Evolutionary conservation across 495 filamentous ascomycete genomes (phyloP), one percentile per base, ranked within the genome.

Genomic region (Tuber melanosporum): DNA sequence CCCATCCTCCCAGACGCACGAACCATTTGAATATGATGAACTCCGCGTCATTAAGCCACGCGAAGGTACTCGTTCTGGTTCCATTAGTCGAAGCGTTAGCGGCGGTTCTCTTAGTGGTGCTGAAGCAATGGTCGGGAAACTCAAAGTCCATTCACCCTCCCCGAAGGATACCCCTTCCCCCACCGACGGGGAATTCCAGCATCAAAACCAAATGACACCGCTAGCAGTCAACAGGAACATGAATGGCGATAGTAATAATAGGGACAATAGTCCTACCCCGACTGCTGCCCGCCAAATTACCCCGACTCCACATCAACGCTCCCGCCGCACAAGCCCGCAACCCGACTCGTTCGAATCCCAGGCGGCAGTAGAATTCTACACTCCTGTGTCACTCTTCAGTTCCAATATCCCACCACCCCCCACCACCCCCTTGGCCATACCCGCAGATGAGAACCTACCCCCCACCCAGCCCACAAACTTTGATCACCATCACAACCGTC

Each of bases 91-190:
- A 17, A 79, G 45, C 5, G 39, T 74, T 5, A 76, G 78, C 62
- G 73, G 71, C 7, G 77, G 74, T 32, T 80, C 78, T 8, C 77
- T 80, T 46, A 49, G 73, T 17, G 62, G 70, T 6, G 36, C 79
- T 3, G 79, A 76, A 46, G 74, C 39, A 32, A 72, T 80, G 73
- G 78, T 81, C 39, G 79, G 79, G 10, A 80, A 77, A 32, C 41
- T 80, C 42, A 80, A 75, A 62, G 74, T 80, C 70, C 73, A 74
- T 43, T 81, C 79, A 46, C 57, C 79, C 7, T 78, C 75, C 42
- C 73, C 73, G 22, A 32, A n/a, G 39, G 49, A 70, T 19, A 73
- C 62, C 3, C 74, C 71, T 22, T 74, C 78, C 36, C 77, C 78
- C 26, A 66, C 57, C 26, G 57, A 66, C 57, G 20, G 41, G 26